Evolutionary conservation across 1,139 yeast genomes (phyloP).

Genomic region (Pichia sp.): DNA sequence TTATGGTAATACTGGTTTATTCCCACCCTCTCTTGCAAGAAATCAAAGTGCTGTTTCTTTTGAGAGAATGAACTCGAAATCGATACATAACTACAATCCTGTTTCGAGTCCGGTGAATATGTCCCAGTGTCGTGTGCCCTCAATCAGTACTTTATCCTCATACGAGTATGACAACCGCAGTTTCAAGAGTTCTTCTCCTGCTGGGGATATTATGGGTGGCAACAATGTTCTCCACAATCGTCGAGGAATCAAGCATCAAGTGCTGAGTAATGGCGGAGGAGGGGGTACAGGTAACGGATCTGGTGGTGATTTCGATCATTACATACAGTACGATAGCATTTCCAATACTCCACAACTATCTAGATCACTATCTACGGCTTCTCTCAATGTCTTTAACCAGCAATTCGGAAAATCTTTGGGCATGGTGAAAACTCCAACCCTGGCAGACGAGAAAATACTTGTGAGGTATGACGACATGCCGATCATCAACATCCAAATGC

Average conservation of each 20-base stretch:
- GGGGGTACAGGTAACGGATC: not conserved
- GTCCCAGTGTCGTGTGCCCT: slow-evolving; percentile 17
- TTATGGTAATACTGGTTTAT: not conserved
- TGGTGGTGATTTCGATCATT: not conserved
- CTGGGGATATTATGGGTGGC: slow-evolving; percentile 20
- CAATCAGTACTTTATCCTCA: slow-evolving; percentile 32
- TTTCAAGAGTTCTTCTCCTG: slow-evolving; percentile 32
- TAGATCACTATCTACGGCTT: slow-evolving; percentile 20
- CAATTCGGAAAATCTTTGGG: slow-evolving; percentile 18
- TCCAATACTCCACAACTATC: not conserved
- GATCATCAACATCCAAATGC: slow-evolving; percentile 47
- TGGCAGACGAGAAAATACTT: not conserved
- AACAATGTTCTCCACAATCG: slow-evolving; percentile 11
- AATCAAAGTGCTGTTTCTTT: slow-evolving; percentile 22
- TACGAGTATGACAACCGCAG: slow-evolving; percentile 29
- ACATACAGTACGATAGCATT: not conserved
- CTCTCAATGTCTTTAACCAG: slow-evolving; percentile 21
- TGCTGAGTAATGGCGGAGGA: not conserved
- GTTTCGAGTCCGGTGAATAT: slow-evolving; percentile 13
- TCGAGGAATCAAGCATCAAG: slow-evolving; percentile 22
- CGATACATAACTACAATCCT: slow-evolving; percentile 15
- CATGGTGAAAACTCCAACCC: not conserved
- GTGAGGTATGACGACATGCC: slow-evolving; percentile 1
- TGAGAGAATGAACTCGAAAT: slow-evolving; percentile 18
- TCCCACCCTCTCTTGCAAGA: not conserved